These are phyloP conservation scores for Medicago ruthenica DNA, from an alignment of 306 rosid genomes.

Conservation along the genomic window DNA sequence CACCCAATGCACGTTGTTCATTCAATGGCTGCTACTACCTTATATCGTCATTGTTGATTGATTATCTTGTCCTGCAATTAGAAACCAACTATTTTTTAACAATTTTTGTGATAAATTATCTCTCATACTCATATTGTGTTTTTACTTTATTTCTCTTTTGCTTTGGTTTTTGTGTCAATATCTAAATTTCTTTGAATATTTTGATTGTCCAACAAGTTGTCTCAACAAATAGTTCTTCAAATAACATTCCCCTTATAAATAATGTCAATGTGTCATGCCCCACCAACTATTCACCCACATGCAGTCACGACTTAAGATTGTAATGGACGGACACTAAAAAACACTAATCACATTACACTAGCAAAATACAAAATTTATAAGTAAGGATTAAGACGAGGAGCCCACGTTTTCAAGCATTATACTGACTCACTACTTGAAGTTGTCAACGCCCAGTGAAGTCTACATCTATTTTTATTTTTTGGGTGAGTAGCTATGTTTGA, in stretches of 20 bases:
- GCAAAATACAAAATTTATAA: neutral
- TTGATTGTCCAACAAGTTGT: too few relatives aligned
- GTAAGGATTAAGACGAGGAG: neutral
- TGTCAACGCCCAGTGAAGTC: neutral
- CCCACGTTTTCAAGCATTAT: conserved; percentile 22
- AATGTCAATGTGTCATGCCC: too few relatives aligned
- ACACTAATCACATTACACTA: conserved; percentile 27
- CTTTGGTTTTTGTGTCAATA: too few relatives aligned
- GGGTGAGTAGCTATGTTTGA: too few relatives aligned
- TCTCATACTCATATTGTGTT: too few relatives aligned
- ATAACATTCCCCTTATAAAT: too few relatives aligned
- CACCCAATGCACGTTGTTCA: conserved; percentile 36
- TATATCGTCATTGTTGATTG: conserved; percentile 5
- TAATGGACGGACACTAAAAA: conserved; percentile 33
- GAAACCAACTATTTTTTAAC: too few relatives aligned
- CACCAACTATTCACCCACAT: conserved; percentile 45
- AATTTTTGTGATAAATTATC: too few relatives aligned
- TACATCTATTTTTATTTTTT: too few relatives aligned
- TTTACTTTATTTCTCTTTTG: too few relatives aligned
- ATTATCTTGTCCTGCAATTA: conserved; percentile 1
- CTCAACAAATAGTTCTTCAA: too few relatives aligned
- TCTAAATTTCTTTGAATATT: too few relatives aligned
- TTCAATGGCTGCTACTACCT: conserved; percentile 39
- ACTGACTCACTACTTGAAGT: neutral
- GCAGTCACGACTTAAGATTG: conserved; percentile 44